Evolutionary conservation across 2,329 filamentous ascomycete genomes (phyloP), one percentile per base, ranked within the genome.

Genomic region (Fusarium miscanthi): DNA sequence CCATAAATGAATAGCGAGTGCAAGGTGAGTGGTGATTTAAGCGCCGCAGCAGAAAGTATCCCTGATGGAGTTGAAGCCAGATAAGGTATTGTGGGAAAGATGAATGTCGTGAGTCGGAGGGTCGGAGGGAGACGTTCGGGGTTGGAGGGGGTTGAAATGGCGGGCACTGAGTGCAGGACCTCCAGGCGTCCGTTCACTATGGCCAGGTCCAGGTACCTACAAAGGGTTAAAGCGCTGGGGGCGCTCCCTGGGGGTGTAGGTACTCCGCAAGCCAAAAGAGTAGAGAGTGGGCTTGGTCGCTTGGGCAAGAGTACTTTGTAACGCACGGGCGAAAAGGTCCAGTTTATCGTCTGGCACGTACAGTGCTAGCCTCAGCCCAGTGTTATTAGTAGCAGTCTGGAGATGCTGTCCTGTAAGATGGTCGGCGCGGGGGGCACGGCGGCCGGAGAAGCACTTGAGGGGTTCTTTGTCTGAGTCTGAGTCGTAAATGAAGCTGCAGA

Each of bases 111-210:
- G 70, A 74, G 75, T 74, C 70, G 61, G 64, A 75, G 66, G 66
- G 62, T 69, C 70, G 66, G 72, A 74, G 71, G 66, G 70, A 76
- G 72, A 67, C 58, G 69, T 67, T 72, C 48, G 73, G 63, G 72
- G 65, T 68, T 54, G 71, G 70, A 74, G 70, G 67, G 72, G 75
- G 72, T 74, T 74, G 75, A 77, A 77, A 77, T 76, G 75, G 75
- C 59, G 72, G 75, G 75, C 70, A 74, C 72, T 33, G 59, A 73
- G 73, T 65, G 59, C 61, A 76, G 66, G 64, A 63, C 70, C 64
- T 69, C 63, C 54, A 65, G 66, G 64, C 52, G 69, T 63, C 63
- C 40, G 69, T 63, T 59, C 57, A 59, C 59, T 52, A 58, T 70
- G 67, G 62, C 23, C 48, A 69, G 48, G 56, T 59, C 53, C 31